Base-by-base conservation (phyloP, 306 rosid species). In the Carpinus viminea region DNA sequence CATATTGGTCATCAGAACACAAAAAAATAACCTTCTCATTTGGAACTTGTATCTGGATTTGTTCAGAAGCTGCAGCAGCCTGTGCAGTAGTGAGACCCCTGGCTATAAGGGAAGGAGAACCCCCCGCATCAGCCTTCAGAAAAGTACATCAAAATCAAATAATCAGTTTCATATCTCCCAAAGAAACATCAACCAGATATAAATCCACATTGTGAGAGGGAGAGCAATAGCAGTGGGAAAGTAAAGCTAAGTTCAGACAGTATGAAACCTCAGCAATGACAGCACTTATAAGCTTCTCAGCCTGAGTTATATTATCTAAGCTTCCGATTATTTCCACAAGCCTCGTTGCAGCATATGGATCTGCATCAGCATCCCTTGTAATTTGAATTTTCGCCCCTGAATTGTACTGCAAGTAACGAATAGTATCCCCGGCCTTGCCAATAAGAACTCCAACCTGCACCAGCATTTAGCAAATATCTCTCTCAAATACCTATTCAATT, bases 371-470 rank as follows among this genome's bases (percentile, higher is more conserved):
- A 90, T 96, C 99, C 84, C 96, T 93, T 5, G 90, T 96, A 50
- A 96, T 93, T 81, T 96, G 99, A 81, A 96, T 96, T 85, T 93
- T 96, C 0, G 99, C 99, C 5, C 97, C 98, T 0, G 99, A 93
- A 78, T 91, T 96, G 88, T 84, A 90, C 83, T 96, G 99, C 79
- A 96, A 83, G 81, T 85, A 93, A 70, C 92, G 79, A 78, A 96
- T 93, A 7, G 99, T 96, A 79, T 96, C 99, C 68, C 99, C 99
- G 31, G 99, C 90, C 88, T 96, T 96, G 62, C 99, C 99, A 85
- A 96, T 96, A 51, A 96, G 97, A 84, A 93, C 99, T 54, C 99
- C 99, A 77, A 96, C 99, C 99, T 96, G 89, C 80, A 83, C 38
- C n/a, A 72, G 41, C 72, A 81, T 38, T 54, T 73, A 45, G 36